Evolutionary conservation across 169 alveolate genomes (phyloP).

Genomic region (Eimeria necatrix): DNA sequence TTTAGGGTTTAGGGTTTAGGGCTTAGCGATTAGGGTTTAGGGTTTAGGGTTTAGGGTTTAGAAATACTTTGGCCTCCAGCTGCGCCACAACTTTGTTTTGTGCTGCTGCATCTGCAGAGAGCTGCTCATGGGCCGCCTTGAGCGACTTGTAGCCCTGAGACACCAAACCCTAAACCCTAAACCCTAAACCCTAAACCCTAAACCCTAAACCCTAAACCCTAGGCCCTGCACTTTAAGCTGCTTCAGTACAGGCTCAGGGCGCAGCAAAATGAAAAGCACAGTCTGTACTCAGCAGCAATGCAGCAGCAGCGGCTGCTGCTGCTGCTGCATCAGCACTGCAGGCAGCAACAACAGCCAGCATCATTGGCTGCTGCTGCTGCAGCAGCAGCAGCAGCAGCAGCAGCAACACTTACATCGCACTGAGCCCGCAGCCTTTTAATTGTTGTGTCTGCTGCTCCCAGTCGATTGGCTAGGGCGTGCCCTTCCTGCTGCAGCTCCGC

Average conservation of each 20-base stretch:
- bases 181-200: neutral
- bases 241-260: no score
- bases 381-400: conserved; percentile 43
- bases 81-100: neutral
- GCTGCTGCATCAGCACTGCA: neutral
- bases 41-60: conserved; percentile 12
- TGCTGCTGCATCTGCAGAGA: conserved; percentile 21
- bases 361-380: conserved; percentile 9
- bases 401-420: conserved; percentile 26
- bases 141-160: conserved; percentile 22
- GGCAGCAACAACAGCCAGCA: neutral
- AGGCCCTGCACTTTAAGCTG: no score
- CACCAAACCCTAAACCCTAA: conserved; percentile 1
- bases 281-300: neutral
- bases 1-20: neutral
- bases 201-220: neutral
- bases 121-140: conserved; percentile 29
- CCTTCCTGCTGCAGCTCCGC: conserved; percentile 66
- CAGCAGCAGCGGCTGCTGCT: neutral
- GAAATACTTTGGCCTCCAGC: conserved; percentile 16
- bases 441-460: conserved; percentile 38
- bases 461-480: neutral
- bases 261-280: no score
- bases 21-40: neutral
- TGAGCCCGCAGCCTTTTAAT: conserved; percentile 22